Evolutionary conservation across 495 filamentous ascomycete genomes (phyloP).

Genomic region (Baudoinia panamericana): DNA sequence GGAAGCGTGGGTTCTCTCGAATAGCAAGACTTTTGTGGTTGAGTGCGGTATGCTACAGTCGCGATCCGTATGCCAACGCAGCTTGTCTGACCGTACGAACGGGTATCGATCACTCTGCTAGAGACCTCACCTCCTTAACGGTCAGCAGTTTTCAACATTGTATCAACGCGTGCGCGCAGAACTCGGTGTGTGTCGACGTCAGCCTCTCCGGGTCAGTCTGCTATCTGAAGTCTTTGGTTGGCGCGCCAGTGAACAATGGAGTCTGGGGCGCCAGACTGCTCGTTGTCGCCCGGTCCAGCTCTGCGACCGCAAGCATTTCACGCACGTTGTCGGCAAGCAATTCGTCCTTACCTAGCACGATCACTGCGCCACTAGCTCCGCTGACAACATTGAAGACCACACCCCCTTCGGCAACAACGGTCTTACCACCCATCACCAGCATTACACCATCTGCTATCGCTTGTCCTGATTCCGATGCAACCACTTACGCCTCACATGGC

Average conservation of each 20-base stretch:
- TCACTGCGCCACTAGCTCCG: too few species aligned
- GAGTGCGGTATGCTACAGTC: too few species aligned
- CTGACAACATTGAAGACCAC: constrained; percentile 1
- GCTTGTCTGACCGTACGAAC: too few species aligned
- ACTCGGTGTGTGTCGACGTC: constrained; percentile 3
- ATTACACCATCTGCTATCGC: neutral
- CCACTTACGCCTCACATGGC: constrained; percentile 6
- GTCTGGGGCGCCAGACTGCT: constrained; percentile 14
- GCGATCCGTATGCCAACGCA: too few species aligned
- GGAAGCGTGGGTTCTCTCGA: neutral
- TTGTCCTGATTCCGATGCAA: constrained; percentile 5
- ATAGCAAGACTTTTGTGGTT: neutral
- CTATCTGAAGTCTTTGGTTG: constrained; percentile 17
- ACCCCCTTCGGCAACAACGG: neutral
- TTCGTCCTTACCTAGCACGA: neutral
- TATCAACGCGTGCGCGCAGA: constrained; percentile 4
- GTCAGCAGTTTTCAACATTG: constrained; percentile 5
- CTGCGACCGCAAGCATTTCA: neutral
- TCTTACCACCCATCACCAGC: neutral
- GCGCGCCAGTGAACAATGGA: constrained; percentile 1
- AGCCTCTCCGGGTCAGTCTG: constrained; percentile 13
- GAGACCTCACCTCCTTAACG: neutral
- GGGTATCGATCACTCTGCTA: constrained; percentile 1
- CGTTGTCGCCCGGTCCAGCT: neutral
- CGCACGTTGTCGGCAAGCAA: neutral